Evolutionary conservation across 768 basidiomycete genomes (phyloP), one percentile per base, ranked within the genome.

Genomic region (Termitomyces sp.): DNA sequence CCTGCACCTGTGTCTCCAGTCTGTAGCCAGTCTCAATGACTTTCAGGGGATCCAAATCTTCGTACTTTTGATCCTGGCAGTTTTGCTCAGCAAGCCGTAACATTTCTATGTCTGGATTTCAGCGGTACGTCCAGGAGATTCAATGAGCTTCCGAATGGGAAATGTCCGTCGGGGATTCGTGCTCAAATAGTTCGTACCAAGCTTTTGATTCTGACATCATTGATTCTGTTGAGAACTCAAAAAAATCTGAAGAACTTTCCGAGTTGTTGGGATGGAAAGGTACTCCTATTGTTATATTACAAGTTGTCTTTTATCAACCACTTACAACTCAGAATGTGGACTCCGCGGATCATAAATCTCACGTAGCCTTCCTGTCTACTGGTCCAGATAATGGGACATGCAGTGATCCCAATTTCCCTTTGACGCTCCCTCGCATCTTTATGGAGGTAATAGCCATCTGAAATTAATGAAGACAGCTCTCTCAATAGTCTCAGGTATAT

Each of bases 361-460:
- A 78, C 55, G 75, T 77, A 26, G 65, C 70, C 10, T 78, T 76
- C 55, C 68, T 71, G 3, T 75, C 73, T n/a, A 72, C 69, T 7
- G 77, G 77, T 0, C 75, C 77, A 1, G 76, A 77, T 60, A 72
- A 68, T 58, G 77, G 78, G 1, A 74, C 74, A 4, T 78, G 78
- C 61, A 61, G 50, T 16, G 72, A 74, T 58, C 68, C 75, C 12
- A 61, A 61, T 2, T 79, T 70, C 57, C 77, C 77, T 8, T 55
- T 74, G 1, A 75, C 73, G 0, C 55, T 79, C 32, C 78, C 78
- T 3, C 71, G 77, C 13, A 75, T 79, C 38, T 80, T 79, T 56
- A 71, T 75, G 59, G 79, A 78, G 69, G 74, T 73, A 38, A 50
- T 61, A 26, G 0, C 18, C 3, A 13, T 35, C 32, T 47, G 28